Evolutionary conservation across 257 asterid species (phyloP).

Genomic region (Solanum etuberosum): DNA sequence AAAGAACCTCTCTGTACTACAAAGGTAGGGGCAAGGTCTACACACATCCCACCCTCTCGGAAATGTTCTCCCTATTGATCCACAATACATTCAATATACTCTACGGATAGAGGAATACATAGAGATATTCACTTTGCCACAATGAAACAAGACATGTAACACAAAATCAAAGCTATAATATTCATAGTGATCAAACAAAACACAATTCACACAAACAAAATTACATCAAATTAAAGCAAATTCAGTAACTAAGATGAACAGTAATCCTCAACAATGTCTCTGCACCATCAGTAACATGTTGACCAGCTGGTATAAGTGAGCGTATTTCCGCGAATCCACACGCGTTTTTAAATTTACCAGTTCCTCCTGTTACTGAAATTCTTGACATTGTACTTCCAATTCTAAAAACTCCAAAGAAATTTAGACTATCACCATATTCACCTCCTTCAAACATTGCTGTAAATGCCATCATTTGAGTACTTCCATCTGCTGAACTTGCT

Average conservation of each 20-base stretch:
- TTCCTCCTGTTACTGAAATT: constrained; percentile 35
- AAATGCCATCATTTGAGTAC: constrained; percentile 42
- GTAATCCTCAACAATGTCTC: constrained; percentile 36
- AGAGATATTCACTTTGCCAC: not conserved
- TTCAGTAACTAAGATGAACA: constrained; percentile 29
- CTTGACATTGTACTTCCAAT: constrained; percentile 39
- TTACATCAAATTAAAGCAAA: not conserved
- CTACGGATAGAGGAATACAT: not conserved
- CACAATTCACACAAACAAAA: not conserved
- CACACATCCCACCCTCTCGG: not conserved
- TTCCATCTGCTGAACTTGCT: constrained; percentile 42
- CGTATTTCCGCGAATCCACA: constrained; percentile 42
- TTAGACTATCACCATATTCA: constrained; percentile 38
- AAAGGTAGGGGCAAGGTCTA: not conserved
- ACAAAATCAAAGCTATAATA: not conserved
- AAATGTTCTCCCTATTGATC: not conserved
- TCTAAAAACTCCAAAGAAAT: constrained; percentile 37
- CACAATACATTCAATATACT: not conserved
- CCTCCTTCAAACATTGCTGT: constrained; percentile 50
- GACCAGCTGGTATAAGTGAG: constrained; percentile 36
- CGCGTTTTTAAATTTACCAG: constrained; percentile 43
- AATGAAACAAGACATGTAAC: not conserved
- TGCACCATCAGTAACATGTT: constrained; percentile 36
- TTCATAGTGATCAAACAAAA: not conserved
- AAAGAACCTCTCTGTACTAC: not conserved